Evolutionary conservation across 148 eudicot genomes (phyloP), one percentile per base, ranked within the genome.

Genomic region (Spergularia bocconei): DNA sequence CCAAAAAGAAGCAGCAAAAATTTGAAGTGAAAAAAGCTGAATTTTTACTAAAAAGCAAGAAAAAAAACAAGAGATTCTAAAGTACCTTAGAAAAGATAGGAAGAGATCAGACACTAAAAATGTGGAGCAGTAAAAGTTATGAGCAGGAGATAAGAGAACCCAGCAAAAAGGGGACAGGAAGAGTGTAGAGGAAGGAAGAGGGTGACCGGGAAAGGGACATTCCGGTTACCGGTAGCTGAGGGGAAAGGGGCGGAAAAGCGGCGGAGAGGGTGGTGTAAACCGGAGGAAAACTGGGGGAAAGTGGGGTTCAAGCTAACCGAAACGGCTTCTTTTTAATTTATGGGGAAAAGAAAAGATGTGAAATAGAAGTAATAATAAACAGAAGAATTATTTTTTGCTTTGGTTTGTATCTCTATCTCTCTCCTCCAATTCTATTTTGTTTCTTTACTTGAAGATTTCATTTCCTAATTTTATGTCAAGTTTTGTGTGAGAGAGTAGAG

Each of bases 31-130:
- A 2, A 73, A 79, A 79, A 73, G 82, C 74, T 79, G 61, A 67
- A 68, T 79, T 51, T 36, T 25, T 13, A 38, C 62, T 65, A 79
- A 53, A 58, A 51, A 57, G 62, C 67, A 61, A 41, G 16, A n/a
- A 21, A 69, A 74, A 69, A 23, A 56, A 14, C 5, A 39, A 36
- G 60, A 73, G 72, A 67, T 39, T 50, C 59, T 23, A 25, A 79
- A 41, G 74, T 74, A 74, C 69, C 82, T 79, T 60, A 47, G 14
- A 60, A 74, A 61, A 74, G 78, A 23, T 23, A 68, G 39, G 44
- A 74, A 58, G 69, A 69, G 69, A 63, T 74, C 77, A 20, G 60
- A 73, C 4, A 73, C 55, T 39, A 25, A 50, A 29, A 59, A 63
- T 48, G 51, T 68, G 59, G 21, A 20, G 11, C 41, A 74, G 65